Evolutionary conservation across 2,329 filamentous ascomycete genomes (phyloP).

Genomic region (Botryotinia globosa): DNA sequence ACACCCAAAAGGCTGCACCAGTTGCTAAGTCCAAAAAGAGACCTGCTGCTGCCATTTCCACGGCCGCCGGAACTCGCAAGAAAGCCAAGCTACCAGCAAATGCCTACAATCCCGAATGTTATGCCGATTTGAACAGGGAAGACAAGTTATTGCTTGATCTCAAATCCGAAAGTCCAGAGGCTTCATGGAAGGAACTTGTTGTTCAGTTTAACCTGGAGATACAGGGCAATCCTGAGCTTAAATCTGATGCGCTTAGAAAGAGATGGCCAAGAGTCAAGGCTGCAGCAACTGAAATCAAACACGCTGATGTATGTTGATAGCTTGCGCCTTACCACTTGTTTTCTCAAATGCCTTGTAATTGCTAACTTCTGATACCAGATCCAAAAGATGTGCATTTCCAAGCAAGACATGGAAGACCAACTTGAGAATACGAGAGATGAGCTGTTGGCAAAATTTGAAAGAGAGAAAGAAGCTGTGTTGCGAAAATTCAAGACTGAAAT

Average conservation of each 20-base stretch:
- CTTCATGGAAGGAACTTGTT: neutral
- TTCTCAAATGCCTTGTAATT: neutral
- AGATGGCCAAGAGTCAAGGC: constrained; percentile 10
- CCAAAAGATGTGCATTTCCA: constrained; percentile 3
- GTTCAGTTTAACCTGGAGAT: neutral
- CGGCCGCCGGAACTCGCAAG: neutral
- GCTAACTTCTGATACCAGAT: neutral
- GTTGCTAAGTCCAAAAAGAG: neutral
- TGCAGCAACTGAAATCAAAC: neutral
- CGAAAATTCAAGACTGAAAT: neutral
- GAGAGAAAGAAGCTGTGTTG: neutral
- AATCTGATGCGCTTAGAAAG: neutral
- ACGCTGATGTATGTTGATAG: neutral
- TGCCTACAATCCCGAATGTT: neutral
- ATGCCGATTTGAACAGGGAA: neutral
- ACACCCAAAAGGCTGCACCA: neutral
- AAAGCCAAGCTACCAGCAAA: neutral
- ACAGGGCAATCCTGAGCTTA: neutral
- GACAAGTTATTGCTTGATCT: constrained; percentile 3
- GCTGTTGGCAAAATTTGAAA: neutral
- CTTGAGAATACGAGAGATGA: neutral
- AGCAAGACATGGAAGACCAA: neutral
- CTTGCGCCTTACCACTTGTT: no score
- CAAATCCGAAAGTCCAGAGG: neutral
- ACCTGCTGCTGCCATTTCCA: neutral